phyloP scores from a whole-genome alignment of 1,139 yeast genomes.

The Meyerozyma smithsonii region DNA sequence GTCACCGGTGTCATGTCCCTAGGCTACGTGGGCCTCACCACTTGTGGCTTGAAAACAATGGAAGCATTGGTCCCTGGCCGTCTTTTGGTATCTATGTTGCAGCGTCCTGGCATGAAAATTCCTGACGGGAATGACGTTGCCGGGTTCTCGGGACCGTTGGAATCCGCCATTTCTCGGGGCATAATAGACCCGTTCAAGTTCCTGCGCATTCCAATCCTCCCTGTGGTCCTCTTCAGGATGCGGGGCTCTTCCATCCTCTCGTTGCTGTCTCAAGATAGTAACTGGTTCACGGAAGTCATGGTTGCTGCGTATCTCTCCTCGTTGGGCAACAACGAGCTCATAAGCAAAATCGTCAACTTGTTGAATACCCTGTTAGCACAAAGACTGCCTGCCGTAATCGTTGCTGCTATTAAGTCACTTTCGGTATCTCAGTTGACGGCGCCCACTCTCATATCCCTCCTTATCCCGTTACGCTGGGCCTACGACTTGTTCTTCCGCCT shows the following conservation, averaged over 20 bases:
- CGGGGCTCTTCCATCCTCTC: constrained; percentile 32
- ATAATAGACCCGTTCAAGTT: constrained; percentile 37
- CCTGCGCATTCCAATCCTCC: constrained; percentile 37
- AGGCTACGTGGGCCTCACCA: constrained; percentile 39
- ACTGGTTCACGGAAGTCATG: constrained; percentile 32
- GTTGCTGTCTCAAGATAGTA: constrained; percentile 20
- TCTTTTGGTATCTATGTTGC: constrained; percentile 26
- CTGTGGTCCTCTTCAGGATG: constrained; percentile 37
- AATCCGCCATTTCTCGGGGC: constrained; percentile 31
- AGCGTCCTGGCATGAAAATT: constrained; percentile 10
- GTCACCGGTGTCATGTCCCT: constrained; percentile 39
- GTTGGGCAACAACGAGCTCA: constrained; percentile 33
- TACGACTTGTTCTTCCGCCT: constrained; percentile 37
- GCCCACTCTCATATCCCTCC: constrained; percentile 1
- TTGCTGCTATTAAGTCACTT: constrained; percentile 2
- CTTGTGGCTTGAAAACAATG: constrained; percentile 38
- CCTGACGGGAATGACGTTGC: background rate
- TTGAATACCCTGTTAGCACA: background rate
- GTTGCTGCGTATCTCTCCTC: constrained; percentile 36
- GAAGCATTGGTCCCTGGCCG: constrained; percentile 35
- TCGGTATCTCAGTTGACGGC: background rate
- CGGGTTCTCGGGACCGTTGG: constrained; percentile 20
- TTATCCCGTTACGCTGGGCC: constrained; percentile 28
- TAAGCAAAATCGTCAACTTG: constrained; percentile 16
- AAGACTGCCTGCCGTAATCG: constrained; percentile 1